These are phyloP conservation scores for Fraxinus floribunda DNA, from an alignment of 305 asterid species.

Conservation along the genomic window DNA sequence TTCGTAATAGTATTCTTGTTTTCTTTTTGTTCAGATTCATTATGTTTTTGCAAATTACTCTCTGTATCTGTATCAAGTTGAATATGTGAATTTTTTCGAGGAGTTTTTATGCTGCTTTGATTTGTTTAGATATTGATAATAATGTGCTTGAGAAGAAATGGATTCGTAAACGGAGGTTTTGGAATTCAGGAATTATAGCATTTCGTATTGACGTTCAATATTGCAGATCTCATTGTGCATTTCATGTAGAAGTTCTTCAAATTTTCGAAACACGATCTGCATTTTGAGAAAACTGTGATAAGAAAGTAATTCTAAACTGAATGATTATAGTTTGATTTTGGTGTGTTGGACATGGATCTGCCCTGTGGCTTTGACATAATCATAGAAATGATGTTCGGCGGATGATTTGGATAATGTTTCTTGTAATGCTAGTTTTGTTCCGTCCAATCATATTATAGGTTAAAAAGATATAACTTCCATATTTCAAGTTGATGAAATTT, in stretches of 20 bases:
- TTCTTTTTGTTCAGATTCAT: neutral
- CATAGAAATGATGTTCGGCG: neutral
- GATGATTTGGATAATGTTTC: neutral
- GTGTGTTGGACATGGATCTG: slow-evolving; percentile 18
- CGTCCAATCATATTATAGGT: neutral
- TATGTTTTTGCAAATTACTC: neutral
- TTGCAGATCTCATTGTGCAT: slow-evolving; percentile 23
- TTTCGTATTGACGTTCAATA: slow-evolving; percentile 3
- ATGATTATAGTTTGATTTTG: neutral
- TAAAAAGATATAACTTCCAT: neutral
- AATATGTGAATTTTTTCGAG: neutral
- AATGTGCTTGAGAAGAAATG: slow-evolving; percentile 16
- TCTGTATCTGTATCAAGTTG: neutral
- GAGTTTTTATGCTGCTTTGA: neutral
- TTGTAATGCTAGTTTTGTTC: neutral
- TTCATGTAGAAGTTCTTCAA: neutral
- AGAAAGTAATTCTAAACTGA: neutral
- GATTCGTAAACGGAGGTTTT: neutral
- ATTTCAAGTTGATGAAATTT: neutral
- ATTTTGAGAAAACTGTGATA: neutral
- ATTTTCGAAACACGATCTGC: slow-evolving; percentile 9
- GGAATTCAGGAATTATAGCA: neutral
- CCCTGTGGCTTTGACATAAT: neutral
- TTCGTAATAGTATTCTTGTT: neutral
- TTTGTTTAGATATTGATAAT: neutral